Evolutionary conservation across 331 rosid species (phyloP), one percentile per base, ranked within the genome.

Genomic region (Ulmus americana): DNA sequence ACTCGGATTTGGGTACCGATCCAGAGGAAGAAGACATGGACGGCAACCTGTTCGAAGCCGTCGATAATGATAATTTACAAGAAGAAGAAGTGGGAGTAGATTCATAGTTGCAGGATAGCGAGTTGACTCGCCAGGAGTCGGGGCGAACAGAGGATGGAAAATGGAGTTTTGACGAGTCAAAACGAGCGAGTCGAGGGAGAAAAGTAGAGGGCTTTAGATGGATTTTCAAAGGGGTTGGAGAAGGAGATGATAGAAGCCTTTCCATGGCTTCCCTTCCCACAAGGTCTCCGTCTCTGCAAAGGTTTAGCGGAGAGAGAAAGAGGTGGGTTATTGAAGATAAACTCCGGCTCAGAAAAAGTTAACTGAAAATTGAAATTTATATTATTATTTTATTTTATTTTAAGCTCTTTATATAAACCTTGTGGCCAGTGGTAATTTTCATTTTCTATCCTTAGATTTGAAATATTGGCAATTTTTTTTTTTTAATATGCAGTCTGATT

Each of bases 231-330:
- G 82, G 72, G 62, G 81, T 55, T 1, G 81, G 55, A 53, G 91
- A 75, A 66, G 97, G 72, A 48, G 84, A 82, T 18, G 81, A 91
- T 38, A 91, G 80, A 81, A 91, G 95, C 90, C 95, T 81, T 71
- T 91, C 97, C 97, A 88, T 91, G 84, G 81, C 85, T 65, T 85
- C 81, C 50, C 71, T 71, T 41, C 14, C 6, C 49, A 11, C 59
- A 16, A 41, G 28, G 13, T 8, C 73, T 65, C 72, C 55, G 67
- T 65, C 56, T 44, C 49, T 22, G 43, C 18, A 50, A 64, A 71
- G 73, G 68, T 46, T 61, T 68, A 39, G 76, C 38, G 53, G 61
- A 57, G 42, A 56, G 61, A 68, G 72, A 22, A 12, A 45, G 68
- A 10, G 16, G 3, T 42, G 10, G 39, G 35, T 15, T 15, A 42